These are phyloP conservation scores for Biscogniauxia mediterranea DNA, from an alignment of 2,329 filamentous ascomycete genomes.

Conservation along the genomic window DNA sequence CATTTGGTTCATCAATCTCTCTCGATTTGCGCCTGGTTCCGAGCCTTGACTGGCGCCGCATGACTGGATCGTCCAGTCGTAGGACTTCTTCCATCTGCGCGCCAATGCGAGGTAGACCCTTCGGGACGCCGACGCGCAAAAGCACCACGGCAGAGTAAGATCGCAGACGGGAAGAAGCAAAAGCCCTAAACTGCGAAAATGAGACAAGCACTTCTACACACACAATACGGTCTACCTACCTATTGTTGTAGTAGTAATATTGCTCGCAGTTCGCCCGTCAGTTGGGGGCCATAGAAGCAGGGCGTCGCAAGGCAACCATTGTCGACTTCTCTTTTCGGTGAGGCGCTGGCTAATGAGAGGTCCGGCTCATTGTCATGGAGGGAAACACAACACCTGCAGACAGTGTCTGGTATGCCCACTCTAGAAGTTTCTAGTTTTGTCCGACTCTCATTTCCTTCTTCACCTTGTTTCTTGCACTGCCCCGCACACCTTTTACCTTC, in stretches of 20 bases:
- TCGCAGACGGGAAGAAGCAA: background rate
- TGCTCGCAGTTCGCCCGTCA: conserved; percentile 7
- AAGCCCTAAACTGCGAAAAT: background rate
- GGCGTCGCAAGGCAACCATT: conserved; percentile 13
- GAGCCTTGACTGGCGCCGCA: background rate
- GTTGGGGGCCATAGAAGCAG: conserved; percentile 13
- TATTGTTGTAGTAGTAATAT: too few relatives aligned
- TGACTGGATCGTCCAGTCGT: background rate
- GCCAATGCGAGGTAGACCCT: conserved; percentile 11
- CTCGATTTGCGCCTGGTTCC: background rate
- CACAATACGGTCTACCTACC: background rate
- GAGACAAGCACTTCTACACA: background rate
- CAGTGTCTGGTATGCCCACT: conserved; percentile 15
- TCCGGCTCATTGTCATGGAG: conserved; percentile 15
- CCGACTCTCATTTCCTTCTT: conserved; percentile 9
- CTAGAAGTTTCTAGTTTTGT: conserved; percentile 11
- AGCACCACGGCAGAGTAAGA: conserved; percentile 2
- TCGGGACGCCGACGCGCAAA: conserved; percentile 16
- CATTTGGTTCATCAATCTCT: background rate
- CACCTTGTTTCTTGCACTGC: conserved; percentile 1
- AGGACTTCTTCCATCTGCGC: conserved; percentile 11
- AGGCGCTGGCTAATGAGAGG: conserved; percentile 16
- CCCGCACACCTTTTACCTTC: conserved; percentile 1
- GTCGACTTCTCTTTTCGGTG: conserved; percentile 20
- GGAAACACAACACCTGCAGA: conserved; percentile 14